Percentiles rank a stretch among this genome's conserved stretches.
Conservation (phyloP, 2,329 filamentous ascomycete genomes). For the Talaromyces funiculosus region DNA sequence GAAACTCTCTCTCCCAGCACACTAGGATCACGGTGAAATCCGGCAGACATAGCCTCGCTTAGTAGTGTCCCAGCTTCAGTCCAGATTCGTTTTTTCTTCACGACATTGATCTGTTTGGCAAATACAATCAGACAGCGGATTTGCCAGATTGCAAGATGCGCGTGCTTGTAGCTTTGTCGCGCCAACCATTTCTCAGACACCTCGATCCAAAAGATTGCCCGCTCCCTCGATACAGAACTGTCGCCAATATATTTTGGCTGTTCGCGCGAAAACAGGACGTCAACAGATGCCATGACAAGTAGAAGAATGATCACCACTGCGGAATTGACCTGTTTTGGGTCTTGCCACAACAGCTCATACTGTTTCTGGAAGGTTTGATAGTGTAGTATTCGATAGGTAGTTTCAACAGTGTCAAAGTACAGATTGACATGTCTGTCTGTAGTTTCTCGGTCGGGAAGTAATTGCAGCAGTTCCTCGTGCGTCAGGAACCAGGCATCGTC, state of each 20-base stretch:
- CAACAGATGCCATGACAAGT: conserved; percentile 19
- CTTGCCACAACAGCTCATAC: conserved; percentile 18
- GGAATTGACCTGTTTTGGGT: conserved; percentile 14
- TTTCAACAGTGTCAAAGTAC: conserved; percentile 23
- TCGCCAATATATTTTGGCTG: conserved; percentile 18
- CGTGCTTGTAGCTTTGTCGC: conserved; percentile 46
- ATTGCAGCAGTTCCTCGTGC: conserved; percentile 16
- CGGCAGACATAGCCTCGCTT: conserved; percentile 45
- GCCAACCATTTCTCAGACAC: conserved; percentile 18
- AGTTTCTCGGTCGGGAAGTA: conserved; percentile 19
- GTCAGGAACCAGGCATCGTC: conserved; percentile 2
- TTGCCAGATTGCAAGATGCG: conserved; percentile 46
- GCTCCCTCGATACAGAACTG: conserved; percentile 17
- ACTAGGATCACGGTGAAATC: conserved; percentile 46
- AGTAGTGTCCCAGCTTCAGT: conserved; percentile 43
- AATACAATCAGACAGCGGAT: conserved; percentile 44
- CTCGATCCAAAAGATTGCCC: conserved; percentile 19
- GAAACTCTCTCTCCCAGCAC: conserved; percentile 32
- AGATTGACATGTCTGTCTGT: conserved; percentile 18
- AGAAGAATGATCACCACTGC: conserved; percentile 19
- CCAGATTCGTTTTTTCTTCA: conserved; percentile 49
- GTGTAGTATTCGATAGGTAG: conserved; percentile 21
- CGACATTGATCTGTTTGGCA: conserved; percentile 43
- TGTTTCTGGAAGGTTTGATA: conserved; percentile 20
- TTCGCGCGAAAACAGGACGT: conserved; percentile 11